Evolutionary conservation across 2,329 filamentous ascomycete species (phyloP).

Genomic region (Xylaria sp.): DNA sequence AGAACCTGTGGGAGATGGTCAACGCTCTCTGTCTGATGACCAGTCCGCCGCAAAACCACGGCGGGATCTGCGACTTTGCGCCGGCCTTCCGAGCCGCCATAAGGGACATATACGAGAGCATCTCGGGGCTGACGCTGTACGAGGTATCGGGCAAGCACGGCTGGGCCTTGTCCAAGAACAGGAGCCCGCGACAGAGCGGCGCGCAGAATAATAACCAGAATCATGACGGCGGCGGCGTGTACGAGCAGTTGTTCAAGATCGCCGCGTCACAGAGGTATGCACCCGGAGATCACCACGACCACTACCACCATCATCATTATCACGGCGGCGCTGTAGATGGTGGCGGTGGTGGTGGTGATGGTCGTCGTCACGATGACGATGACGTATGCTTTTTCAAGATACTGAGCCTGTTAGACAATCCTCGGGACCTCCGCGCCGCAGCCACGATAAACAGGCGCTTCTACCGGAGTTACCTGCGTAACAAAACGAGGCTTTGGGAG

Average conservation of each 20-base stretch:
- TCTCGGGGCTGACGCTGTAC: conserved; percentile 60
- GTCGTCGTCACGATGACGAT: not conserved
- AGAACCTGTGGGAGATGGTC: conserved; percentile 60
- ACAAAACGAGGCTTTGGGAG: conserved; percentile 23
- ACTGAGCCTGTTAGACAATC: conserved; percentile 53
- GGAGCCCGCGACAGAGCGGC: conserved; percentile 30
- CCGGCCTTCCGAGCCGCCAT: conserved; percentile 60
- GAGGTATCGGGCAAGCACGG: conserved; percentile 62
- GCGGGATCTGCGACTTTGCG: conserved; percentile 60
- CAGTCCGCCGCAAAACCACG: conserved; percentile 56
- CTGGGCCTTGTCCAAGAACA: conserved; percentile 55
- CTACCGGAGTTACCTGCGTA: conserved; percentile 46
- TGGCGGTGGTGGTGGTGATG: not conserved
- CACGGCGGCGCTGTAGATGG: not conserved
- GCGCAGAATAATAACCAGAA: conserved; percentile 44
- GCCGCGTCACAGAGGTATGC: conserved; percentile 15
- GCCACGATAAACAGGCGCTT: conserved; percentile 57
- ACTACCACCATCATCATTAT: not conserved
- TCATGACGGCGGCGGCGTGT: conserved; percentile 45
- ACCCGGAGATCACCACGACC: not conserved
- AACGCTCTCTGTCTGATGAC: conserved; percentile 57
- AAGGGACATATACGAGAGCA: conserved; percentile 63
- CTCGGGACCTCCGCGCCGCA: conserved; percentile 56
- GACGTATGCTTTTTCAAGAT: conserved; percentile 55
- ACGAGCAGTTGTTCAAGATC: conserved; percentile 27